Evolutionary conservation across 345 rosid genomes (phyloP).

Genomic region (Draba incana): DNA sequence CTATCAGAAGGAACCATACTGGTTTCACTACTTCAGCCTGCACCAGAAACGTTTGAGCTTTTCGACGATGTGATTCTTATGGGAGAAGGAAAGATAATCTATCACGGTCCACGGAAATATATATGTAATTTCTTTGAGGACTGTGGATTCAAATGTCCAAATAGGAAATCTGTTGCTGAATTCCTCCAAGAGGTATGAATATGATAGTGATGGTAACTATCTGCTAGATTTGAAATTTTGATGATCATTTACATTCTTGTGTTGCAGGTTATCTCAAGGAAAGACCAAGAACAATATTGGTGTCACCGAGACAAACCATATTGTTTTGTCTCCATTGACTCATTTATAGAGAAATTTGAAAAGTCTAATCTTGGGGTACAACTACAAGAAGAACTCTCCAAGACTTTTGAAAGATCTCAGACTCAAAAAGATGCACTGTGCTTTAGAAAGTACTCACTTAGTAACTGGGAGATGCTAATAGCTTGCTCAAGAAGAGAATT

Average conservation of each 20-base stretch:
- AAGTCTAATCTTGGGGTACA: constrained; percentile 37
- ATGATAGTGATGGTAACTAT: not conserved
- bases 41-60: constrained; percentile 73
- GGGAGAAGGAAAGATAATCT: constrained; percentile 79
- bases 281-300: constrained; percentile 62
- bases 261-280: constrained; percentile 50
- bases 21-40: constrained; percentile 84
- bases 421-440: constrained; percentile 38
- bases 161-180: constrained; percentile 85
- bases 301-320: constrained; percentile 38
- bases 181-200: constrained; percentile 75
- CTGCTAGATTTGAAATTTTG: not conserved
- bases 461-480: constrained; percentile 48
- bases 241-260: not conserved
- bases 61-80: constrained; percentile 80
- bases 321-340: constrained; percentile 44
- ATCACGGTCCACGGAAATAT: constrained; percentile 72
- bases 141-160: constrained; percentile 74
- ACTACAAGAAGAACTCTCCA: constrained; percentile 41
- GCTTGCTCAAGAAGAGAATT: constrained; percentile 54
- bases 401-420: constrained; percentile 38
- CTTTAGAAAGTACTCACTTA: constrained; percentile 42
- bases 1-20: constrained; percentile 71
- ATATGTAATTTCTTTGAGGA: constrained; percentile 68
- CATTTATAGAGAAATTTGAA: constrained; percentile 42